Conservation (phyloP, 208 protist species). For the Porcisia deanei region DNA sequence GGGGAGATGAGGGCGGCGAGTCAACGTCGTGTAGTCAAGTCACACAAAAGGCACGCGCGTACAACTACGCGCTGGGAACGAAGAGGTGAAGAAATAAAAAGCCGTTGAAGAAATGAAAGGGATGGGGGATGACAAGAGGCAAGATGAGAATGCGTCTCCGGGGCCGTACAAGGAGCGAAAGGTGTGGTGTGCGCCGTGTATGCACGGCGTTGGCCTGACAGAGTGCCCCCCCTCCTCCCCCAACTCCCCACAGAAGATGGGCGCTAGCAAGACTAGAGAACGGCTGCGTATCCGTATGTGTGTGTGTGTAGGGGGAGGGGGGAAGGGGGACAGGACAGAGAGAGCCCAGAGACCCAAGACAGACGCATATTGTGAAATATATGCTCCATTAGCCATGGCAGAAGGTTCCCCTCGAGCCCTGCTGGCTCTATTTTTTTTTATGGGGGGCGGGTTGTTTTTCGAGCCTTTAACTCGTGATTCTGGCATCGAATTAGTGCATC, state of each 20-base stretch:
- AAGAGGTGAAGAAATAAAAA: too few species aligned
- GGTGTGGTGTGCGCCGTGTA: neutral
- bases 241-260: neutral
- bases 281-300: neutral
- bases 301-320: neutral
- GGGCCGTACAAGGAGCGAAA: neutral
- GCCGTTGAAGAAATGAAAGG: too few species aligned
- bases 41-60: neutral
- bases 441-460: too few species aligned
- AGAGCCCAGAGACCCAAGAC: neutral
- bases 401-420: neutral
- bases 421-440: too few species aligned
- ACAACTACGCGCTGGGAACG: neutral
- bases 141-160: neutral
- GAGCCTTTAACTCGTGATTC: too few species aligned
- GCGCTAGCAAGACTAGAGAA: neutral
- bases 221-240: neutral
- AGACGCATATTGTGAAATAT: neutral
- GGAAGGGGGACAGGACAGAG: neutral
- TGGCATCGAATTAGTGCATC: too few species aligned
- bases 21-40: neutral
- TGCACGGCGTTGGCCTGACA: neutral
- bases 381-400: neutral
- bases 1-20: neutral
- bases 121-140: too few species aligned